phyloP scores from a whole-genome alignment of 2,329 filamentous ascomycete species.

The Raffaelea albimanens region DNA sequence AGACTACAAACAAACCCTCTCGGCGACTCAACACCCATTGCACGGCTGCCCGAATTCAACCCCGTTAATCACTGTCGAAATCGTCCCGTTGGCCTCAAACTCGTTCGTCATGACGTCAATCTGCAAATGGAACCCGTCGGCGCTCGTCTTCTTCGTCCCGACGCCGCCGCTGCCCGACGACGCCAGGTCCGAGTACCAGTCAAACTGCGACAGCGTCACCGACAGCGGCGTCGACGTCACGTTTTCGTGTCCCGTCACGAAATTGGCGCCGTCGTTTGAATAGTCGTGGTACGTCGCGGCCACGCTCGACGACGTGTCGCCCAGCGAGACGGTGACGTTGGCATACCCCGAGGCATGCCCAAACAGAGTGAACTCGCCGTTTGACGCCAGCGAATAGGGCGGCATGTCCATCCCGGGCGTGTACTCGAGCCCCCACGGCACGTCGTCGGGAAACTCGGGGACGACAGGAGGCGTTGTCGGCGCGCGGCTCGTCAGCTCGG shows the following conservation, averaged over 20 bases:
- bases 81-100: neutral
- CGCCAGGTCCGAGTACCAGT: neutral
- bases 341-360: neutral
- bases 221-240: neutral
- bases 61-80: neutral
- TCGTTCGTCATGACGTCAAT: neutral
- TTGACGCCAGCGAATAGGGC: neutral
- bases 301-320: neutral
- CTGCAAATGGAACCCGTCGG: neutral
- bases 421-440: neutral
- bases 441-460: neutral
- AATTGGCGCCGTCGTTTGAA: neutral
- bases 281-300: neutral
- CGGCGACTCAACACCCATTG: no score
- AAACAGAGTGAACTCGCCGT: neutral
- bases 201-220: neutral
- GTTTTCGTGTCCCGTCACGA: neutral
- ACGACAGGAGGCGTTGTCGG: neutral
- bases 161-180: no score
- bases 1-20: no score
- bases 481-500: neutral
- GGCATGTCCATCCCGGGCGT: neutral
- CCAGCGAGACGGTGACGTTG: neutral
- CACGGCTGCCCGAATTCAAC: neutral
- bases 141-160: neutral